These are phyloP conservation scores for Aspergillus sojae DNA, from an alignment of 2,329 filamentous ascomycete genomes.

Conservation along the genomic window DNA sequence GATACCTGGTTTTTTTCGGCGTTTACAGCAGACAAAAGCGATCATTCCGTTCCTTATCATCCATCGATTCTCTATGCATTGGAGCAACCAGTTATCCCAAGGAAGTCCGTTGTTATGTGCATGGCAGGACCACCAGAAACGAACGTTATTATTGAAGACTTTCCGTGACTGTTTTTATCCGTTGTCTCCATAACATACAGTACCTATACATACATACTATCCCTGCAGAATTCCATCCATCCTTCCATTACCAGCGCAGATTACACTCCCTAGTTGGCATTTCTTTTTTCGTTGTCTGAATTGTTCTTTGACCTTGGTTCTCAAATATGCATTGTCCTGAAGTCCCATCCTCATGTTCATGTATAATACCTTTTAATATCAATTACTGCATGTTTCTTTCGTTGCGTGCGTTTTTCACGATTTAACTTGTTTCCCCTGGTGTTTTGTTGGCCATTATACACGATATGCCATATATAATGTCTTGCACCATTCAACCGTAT, in stretches of 20 bases:
- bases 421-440: neutral
- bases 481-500: neutral
- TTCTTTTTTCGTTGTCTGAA: neutral
- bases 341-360: conserved; percentile 10
- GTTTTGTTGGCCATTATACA: neutral
- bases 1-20: conserved; percentile 12
- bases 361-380: conserved; percentile 11
- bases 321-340: conserved; percentile 3
- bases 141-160: conserved; percentile 1
- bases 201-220: conserved; percentile 5
- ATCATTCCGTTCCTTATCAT: conserved; percentile 5
- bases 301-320: neutral
- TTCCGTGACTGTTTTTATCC: neutral
- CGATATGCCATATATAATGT: neutral
- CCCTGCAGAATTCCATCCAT: neutral
- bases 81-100: conserved; percentile 9
- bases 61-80: conserved; percentile 4
- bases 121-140: conserved; percentile 18
- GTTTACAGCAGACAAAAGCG: conserved; percentile 18
- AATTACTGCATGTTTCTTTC: neutral
- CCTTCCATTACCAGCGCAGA: conserved; percentile 8
- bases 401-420: neutral
- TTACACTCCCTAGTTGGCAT: conserved; percentile 9
- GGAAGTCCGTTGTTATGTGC: conserved; percentile 11
- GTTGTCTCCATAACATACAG: neutral